phyloP scores from a whole-genome alignment of 371 early-diverging fungal genomes.

The Dinochytrium kinnereticum region DNA sequence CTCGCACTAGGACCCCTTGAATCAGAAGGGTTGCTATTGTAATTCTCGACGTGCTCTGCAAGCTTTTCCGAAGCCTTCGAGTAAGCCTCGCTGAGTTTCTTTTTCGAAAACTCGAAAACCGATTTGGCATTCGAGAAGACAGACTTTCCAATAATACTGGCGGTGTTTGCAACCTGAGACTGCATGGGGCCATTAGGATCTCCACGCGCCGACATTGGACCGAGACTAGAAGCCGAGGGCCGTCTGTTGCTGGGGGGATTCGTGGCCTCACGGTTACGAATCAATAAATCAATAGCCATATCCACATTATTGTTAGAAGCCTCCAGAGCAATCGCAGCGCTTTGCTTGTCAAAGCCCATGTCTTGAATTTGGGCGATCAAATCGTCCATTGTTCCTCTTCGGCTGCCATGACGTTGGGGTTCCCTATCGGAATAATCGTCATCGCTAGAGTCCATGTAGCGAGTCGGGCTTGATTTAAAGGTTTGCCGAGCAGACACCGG shows the following conservation, averaged over 20 bases:
- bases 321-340: conserved; percentile 67
- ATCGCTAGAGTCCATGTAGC: conserved; percentile 21
- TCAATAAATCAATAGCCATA: conserved; percentile 57
- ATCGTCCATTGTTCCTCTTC: conserved; percentile 6
- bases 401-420: background rate
- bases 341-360: conserved; percentile 75
- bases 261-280: conserved; percentile 30
- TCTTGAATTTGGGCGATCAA: conserved; percentile 69
- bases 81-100: conserved; percentile 42
- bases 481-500: no score
- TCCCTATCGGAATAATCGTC: background rate
- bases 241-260: background rate
- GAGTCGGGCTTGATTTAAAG: background rate
- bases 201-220: background rate
- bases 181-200: background rate
- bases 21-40: background rate
- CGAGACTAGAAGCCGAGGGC: background rate
- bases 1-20: no score
- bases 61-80: conserved; percentile 36
- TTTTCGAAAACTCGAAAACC: conserved; percentile 40
- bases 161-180: conserved; percentile 21
- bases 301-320: conserved; percentile 67
- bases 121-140: conserved; percentile 48
- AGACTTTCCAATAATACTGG: conserved; percentile 33
- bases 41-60: conserved; percentile 12